Conservation (phyloP, 768 basidiomycete species). For the Postia placenta region DNA sequence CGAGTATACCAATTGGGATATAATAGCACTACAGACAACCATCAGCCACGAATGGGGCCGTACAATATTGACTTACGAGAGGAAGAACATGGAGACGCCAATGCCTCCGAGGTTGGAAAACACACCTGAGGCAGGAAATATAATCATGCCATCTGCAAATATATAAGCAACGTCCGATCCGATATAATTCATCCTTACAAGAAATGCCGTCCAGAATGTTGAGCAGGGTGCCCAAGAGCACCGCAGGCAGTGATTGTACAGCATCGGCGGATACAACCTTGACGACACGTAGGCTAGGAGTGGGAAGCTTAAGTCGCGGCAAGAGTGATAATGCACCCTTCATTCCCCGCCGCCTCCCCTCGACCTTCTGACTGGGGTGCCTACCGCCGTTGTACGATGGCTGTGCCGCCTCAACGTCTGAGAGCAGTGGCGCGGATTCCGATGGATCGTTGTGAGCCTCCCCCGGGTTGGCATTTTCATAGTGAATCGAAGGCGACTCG, state of each 20-base stretch:
- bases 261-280: constrained; percentile 20
- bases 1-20: constrained; percentile 82
- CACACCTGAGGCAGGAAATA: constrained; percentile 80
- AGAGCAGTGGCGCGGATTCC: constrained; percentile 17
- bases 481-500: background rate
- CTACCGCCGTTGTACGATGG: constrained; percentile 12
- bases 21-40: constrained; percentile 42
- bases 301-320: background rate
- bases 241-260: constrained; percentile 65
- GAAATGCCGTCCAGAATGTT: constrained; percentile 94
- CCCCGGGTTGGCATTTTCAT: background rate
- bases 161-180: constrained; percentile 17
- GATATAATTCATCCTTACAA: constrained; percentile 42
- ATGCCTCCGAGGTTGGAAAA: constrained; percentile 79
- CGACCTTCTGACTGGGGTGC: background rate
- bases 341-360: background rate
- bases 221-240: constrained; percentile 75
- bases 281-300: background rate
- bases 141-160: constrained; percentile 82
- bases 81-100: constrained; percentile 95
- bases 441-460: background rate
- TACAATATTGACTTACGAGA: constrained; percentile 44
- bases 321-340: constrained; percentile 6
- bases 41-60: background rate
- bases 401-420: constrained; percentile 19